Evolutionary conservation across 371 early-diverging fungal species (phyloP), one percentile per base, ranked within the genome.

Genomic region (Synchytrium microbalum): DNA sequence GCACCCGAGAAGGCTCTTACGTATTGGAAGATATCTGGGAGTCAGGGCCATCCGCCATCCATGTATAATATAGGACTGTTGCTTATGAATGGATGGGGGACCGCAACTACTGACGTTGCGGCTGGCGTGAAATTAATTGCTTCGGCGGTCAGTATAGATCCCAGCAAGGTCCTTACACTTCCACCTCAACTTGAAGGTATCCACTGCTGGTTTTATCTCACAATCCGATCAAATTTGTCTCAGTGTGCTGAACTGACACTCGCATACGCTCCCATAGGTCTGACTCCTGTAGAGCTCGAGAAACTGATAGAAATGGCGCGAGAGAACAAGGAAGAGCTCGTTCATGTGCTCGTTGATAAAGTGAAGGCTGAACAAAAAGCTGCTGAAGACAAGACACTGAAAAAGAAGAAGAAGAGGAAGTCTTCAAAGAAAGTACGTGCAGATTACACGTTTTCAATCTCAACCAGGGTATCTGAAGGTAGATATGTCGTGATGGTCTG

Each of bases 61-160:
- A 24, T 32, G 26, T 76, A 68, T 68, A 73, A 72, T 46, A 54
- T 76, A 24, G 72, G 70, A 13, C 67, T 74, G 23, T 73, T 74
- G 52, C 46, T 62, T 52, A 51, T 73, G 29, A 71, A 73, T 58
- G 73, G 72, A 52, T 76, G 69, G 54, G 74, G 74, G 13, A 60
- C 63, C 26, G 53, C 59, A n/a, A 25, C 5, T 23, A 66, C 61
- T 27, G 64, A 76, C 61, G 60, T 73, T 25, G 3, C 27, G 8
- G 24, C 51, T 31, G 76, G 66, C 2, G 60, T 76, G 46, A 55
- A 52, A 31, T 29, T 71, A 46, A 65, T 73, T n/a, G 31, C 58
- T 1, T 56, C 1, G 8, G 73, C 74, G 3, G 59, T 67, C 58
- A 24, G 26, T 25, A 29, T n/a, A 3, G 68, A 67, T 23, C 61